Base-by-base conservation (phyloP, 176 grass and related monocot genomes). In the Oryza rufipogon region DNA sequence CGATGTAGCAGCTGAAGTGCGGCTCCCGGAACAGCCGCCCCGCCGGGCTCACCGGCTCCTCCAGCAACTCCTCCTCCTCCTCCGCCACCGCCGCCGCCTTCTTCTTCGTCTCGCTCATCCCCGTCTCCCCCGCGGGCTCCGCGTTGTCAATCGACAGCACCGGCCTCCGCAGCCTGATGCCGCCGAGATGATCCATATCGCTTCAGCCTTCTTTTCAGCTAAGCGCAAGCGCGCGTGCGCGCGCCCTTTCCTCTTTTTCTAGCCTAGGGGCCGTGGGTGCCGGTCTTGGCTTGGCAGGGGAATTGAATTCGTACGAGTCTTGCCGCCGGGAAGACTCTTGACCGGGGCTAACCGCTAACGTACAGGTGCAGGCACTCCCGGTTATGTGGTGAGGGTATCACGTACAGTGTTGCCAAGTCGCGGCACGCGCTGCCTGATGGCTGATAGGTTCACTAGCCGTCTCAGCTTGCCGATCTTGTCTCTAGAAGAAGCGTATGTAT, bases 31-130 rank as follows among this genome's bases (percentile, higher is more conserved):
- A 97, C 68, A 97, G 64, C 80, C 75, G 88, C 81, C 88, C 92
- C 20, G 88, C 89, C 11, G 95, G 95, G 80, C 90, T 97, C 86
- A 97, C 66, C 30, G 92, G 90, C 77, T 94, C 80, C 67, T 86
- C 94, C 25, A 49, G 47, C 47, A 2, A 20, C 1, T 7, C 45
- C 41, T 10, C 22, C 25, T 28, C 20, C 20, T 0, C 47, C 9
- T 0, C 42, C 26, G 0, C 60, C 9, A 2, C 22, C 14, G 8
- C 47, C 9, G 0, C 42, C 26, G 1, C 42, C 9, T 4, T 6
- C 14, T 4, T 26, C 25, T 19, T 9, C 63, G 14, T 38, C 26
- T 5, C 36, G 48, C 11, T 34, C 34, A 16, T 46, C 11, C 9
- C 56, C 44, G 9, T 32, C 80, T 13, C 51, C 42, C 11, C 19